These are phyloP conservation scores for Lanmaoa rubissima DNA, from an alignment of 768 basidiomycete species.

Conservation along the genomic window DNA sequence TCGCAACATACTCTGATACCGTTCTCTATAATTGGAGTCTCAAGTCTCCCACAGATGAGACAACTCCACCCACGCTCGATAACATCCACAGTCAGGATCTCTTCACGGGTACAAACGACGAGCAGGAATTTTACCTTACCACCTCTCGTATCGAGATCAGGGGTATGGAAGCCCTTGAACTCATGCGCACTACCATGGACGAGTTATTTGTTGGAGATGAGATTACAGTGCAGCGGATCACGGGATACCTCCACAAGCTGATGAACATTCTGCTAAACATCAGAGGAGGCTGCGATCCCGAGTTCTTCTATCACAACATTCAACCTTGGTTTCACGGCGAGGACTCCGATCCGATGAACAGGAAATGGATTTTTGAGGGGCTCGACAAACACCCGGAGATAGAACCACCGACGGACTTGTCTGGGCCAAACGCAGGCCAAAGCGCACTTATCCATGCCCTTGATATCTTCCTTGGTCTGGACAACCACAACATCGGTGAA, in stretches of 20 bases:
- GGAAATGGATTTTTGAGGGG: constrained; percentile 62
- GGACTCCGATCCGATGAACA: constrained; percentile 46
- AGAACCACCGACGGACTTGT: constrained; percentile 50
- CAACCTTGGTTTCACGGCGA: constrained; percentile 82
- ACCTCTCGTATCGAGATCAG: constrained; percentile 85
- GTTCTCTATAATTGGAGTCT: constrained; percentile 84
- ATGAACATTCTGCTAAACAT: constrained; percentile 59
- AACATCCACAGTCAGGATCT: constrained; percentile 64
- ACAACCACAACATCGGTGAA: constrained; percentile 37
- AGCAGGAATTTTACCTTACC: constrained; percentile 84
- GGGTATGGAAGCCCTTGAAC: constrained; percentile 78
- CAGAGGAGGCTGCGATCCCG: constrained; percentile 68
- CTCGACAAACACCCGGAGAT: constrained; percentile 46
- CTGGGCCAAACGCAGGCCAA: constrained; percentile 82
- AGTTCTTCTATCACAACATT: constrained; percentile 66
- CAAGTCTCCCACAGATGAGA: constrained; percentile 27
- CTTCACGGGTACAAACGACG: constrained; percentile 79
- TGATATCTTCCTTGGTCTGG: constrained; percentile 70
- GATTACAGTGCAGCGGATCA: constrained; percentile 60
- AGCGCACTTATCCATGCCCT: constrained; percentile 73
- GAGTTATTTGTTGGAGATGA: constrained; percentile 80
- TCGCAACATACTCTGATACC: constrained; percentile 88
- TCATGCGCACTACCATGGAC: constrained; percentile 86
- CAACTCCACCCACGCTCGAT: constrained; percentile 41
- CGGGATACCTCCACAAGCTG: constrained; percentile 60